phyloP scores from a whole-genome alignment of 345 rosid species.

The Boechera retrofracta region DNA sequence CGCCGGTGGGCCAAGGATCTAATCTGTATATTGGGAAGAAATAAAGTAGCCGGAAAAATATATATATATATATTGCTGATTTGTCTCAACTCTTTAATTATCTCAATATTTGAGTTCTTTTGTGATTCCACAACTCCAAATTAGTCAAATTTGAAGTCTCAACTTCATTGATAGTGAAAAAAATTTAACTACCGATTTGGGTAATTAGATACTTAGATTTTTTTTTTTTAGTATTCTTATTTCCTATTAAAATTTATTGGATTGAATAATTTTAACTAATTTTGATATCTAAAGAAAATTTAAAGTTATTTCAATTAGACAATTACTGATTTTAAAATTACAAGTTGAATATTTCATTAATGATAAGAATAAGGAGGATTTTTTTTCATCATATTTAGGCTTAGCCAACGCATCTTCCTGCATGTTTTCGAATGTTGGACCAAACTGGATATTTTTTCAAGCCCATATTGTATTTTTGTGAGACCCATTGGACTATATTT shows the following conservation, averaged over 20 bases:
- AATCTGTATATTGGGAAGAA: slow-evolving; percentile 6
- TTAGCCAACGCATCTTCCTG: not conserved
- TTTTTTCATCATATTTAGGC: not conserved
- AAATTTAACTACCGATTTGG: no score
- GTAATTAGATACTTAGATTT: no score
- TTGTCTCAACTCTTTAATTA: slow-evolving; percentile 20
- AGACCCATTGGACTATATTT: not conserved
- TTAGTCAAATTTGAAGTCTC: slow-evolving; percentile 14
- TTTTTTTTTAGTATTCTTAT: not conserved
- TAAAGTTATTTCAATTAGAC: no score
- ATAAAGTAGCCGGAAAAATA: not conserved
- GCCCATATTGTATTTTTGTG: not conserved
- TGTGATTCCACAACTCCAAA: not conserved
- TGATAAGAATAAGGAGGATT: not conserved
- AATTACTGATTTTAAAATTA: not conserved
- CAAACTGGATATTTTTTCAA: not conserved
- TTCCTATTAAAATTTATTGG: not conserved
- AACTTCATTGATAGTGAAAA: not conserved
- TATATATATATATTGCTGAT: slow-evolving; percentile 1
- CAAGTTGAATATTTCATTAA: not conserved
- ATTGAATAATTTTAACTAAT: not conserved
- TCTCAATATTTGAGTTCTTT: not conserved
- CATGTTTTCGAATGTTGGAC: not conserved
- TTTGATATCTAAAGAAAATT: not conserved
- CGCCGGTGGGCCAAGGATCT: slow-evolving; percentile 33